phyloP scores from a whole-genome alignment of 2,329 filamentous ascomycete genomes.

The Chalaropsis thielavioides region DNA sequence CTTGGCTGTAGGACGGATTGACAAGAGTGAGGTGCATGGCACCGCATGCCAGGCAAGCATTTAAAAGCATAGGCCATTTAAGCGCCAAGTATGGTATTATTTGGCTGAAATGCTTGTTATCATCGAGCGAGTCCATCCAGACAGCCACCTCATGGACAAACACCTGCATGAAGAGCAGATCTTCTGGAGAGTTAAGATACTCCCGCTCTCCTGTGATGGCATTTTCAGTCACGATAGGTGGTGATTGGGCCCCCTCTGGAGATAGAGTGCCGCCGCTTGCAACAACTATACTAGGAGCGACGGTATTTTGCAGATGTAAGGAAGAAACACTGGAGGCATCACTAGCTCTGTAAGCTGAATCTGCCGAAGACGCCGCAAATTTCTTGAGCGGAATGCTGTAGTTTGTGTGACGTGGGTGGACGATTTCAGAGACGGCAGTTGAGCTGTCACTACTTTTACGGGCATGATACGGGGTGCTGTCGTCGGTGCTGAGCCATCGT shows the following conservation, averaged over 20 bases:
- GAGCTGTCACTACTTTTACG: constrained; percentile 3
- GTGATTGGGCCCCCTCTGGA: constrained; percentile 27
- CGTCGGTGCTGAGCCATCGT: constrained; percentile 13
- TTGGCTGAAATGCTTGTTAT: constrained; percentile 71
- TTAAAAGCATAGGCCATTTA: constrained; percentile 72
- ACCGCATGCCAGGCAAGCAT: constrained; percentile 79
- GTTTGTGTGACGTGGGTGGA: background rate
- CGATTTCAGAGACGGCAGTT: background rate
- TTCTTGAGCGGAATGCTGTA: constrained; percentile 1
- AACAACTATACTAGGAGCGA: constrained; percentile 13
- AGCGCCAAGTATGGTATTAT: constrained; percentile 72
- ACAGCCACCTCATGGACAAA: constrained; percentile 81
- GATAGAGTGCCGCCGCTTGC: constrained; percentile 17
- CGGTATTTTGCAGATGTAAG: constrained; percentile 25
- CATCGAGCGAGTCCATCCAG: constrained; percentile 91
- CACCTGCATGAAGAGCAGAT: constrained; percentile 78
- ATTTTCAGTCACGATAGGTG: constrained; percentile 27
- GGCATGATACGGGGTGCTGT: background rate
- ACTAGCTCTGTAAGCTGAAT: constrained; percentile 23
- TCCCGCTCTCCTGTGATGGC: constrained; percentile 33
- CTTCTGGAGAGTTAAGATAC: constrained; percentile 58
- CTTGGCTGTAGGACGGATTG: constrained; percentile 34
- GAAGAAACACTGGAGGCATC: constrained; percentile 29
- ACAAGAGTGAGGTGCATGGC: constrained; percentile 65
- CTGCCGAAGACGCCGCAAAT: background rate